Percentiles rank a stretch among this genome's conserved stretches.
phyloP scores from a whole-genome alignment of 148 eudicot species.

The Rhododendron williamsianum region DNA sequence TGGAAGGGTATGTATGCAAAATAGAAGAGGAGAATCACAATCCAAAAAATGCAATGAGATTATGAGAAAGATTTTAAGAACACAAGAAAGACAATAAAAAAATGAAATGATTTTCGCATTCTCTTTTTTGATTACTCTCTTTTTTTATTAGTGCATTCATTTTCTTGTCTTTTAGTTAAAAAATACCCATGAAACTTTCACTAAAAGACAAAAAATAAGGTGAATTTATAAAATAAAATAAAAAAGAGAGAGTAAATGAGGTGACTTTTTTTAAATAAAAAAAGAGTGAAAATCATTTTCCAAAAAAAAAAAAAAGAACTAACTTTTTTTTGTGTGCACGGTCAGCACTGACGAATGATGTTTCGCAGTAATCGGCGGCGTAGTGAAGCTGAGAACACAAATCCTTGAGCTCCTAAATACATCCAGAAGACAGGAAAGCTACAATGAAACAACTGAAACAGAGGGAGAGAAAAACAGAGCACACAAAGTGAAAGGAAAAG shows the following conservation, averaged over 20 bases:
- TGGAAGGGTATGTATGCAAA: neutral
- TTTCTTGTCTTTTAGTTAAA: too few relatives aligned
- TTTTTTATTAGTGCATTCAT: too few relatives aligned
- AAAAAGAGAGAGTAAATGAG: too few relatives aligned
- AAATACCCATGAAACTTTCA: too few relatives aligned
- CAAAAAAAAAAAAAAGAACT: neutral
- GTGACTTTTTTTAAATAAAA: too few relatives aligned
- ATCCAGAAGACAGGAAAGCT: slow-evolving; percentile 8
- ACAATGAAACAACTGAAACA: neutral
- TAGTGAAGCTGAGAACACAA: slow-evolving; percentile 62
- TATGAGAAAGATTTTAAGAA: neutral
- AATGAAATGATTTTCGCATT: neutral
- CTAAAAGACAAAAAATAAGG: too few relatives aligned
- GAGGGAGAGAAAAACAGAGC: neutral
- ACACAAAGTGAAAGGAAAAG: neutral
- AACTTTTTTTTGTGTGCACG: slow-evolving; percentile 40
- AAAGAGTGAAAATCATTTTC: too few relatives aligned
- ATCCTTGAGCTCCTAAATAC: slow-evolving; percentile 45
- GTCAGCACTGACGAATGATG: slow-evolving; percentile 36
- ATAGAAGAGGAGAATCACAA: neutral
- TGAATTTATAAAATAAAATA: too few relatives aligned
- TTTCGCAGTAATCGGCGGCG: slow-evolving; percentile 65
- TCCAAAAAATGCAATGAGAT: neutral
- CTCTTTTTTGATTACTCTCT: too few relatives aligned
- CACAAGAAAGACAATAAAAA: neutral